phyloP scores from a whole-genome alignment of 2,329 filamentous ascomycete species.

The Aspergillus tubingensis region DNA sequence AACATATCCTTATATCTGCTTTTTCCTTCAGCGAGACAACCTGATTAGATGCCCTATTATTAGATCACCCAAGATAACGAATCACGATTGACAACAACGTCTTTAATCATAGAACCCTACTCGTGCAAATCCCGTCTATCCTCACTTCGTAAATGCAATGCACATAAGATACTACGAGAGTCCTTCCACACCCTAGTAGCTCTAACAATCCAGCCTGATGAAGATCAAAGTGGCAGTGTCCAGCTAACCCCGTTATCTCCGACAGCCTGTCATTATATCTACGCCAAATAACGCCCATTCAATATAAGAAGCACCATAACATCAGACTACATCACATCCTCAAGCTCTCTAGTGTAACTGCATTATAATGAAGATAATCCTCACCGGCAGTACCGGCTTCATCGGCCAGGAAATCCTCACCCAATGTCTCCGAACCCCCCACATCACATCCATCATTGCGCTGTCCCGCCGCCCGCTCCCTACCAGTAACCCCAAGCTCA shows the following conservation, averaged over 20 bases:
- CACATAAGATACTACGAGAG: no score
- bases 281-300: neutral
- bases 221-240: neutral
- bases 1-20: no score
- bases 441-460: slow-evolving; percentile 55
- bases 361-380: slow-evolving; percentile 58
- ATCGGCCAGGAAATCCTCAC: slow-evolving; percentile 57
- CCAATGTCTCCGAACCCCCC: slow-evolving; percentile 52
- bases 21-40: no score
- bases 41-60: no score
- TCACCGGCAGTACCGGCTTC: slow-evolving; percentile 61
- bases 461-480: slow-evolving; percentile 53
- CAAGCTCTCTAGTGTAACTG: no score
- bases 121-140: no score
- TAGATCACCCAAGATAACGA: no score
- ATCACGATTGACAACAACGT: no score
- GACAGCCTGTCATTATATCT: neutral
- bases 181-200: no score
- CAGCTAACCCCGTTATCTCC: neutral
- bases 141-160: no score
- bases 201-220: no score
- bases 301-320: neutral
- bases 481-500: slow-evolving; percentile 51
- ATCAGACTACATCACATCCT: fast-evolving
- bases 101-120: no score